Evolutionary conservation across 495 filamentous ascomycete species (phyloP), one percentile per base, ranked within the genome.

Genomic region (Penicillium dipodomyicola): DNA sequence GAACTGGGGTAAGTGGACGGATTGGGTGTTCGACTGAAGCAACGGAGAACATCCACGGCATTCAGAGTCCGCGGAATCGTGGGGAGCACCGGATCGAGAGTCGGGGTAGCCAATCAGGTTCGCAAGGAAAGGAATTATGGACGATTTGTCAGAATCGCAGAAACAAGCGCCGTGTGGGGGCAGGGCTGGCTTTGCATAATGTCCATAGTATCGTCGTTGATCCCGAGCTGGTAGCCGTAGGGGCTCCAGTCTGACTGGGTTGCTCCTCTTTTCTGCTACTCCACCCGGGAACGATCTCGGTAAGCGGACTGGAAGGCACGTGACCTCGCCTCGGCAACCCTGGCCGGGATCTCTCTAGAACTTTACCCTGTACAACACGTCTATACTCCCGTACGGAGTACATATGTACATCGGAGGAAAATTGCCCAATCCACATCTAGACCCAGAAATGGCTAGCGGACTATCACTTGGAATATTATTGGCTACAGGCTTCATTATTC

Each of bases 21-120:
- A 49, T 52, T 57, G 41, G 49, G 50, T 49, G 52, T 33, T 33
- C 49, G 25, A 12, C 63, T 48, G 50, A 59, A 49, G 40, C 45
- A 57, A 63, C 68, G 70, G 68, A 61, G 71, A 63, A 37, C 64
- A 67, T 69, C 57, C 67, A 72, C 74, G 74, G 74, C 72, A 77
- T 65, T 75, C 65, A 67, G 62, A 40, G 48, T 75, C 71, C 72
- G 72, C 59, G 71, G 65, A 64, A 73, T 70, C 65, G 62, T 66
- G 69, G 68, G 55, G 67, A 64, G 52, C 32, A 51, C 25, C 33
- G 43, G 37, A 22, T 14, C 11, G 9, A 35, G 27, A 53, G 44
- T 25, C 20, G 32, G 40, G 42, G 42, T 7, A 5, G 15, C 65
- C 63, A 68, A 68, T 68, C 35, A 62, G 33, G 7, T 19, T 23